Percentiles rank a stretch among this genome's conserved stretches.
Conservation (phyloP, 2,329 filamentous ascomycete genomes). For the Talaromyces sp. region DNA sequence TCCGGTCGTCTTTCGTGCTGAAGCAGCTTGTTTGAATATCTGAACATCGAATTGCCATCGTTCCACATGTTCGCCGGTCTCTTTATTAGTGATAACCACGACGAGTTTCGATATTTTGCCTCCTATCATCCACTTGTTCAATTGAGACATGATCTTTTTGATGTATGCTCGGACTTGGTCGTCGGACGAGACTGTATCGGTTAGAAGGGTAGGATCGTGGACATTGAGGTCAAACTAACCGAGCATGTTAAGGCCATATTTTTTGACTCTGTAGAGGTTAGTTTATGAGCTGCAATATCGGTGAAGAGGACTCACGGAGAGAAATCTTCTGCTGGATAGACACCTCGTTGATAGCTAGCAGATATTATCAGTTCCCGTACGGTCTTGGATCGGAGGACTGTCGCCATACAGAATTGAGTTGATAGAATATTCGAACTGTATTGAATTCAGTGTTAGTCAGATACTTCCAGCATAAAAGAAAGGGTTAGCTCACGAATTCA, state of each 20-base stretch:
- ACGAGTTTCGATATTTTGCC: conserved; percentile 97
- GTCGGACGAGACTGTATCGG: conserved; percentile 71
- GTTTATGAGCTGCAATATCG: not conserved
- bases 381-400: not conserved
- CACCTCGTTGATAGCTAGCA: conserved; percentile 70
- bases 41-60: conserved; percentile 93
- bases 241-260: conserved; percentile 98
- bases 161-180: conserved; percentile 99
- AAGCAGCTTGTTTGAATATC: conserved; percentile 52
- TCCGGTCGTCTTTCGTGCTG: conserved; percentile 34
- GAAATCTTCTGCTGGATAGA: conserved; percentile 93
- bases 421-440: conserved; percentile 87
- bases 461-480: conserved; percentile 35
- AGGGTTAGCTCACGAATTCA: conserved; percentile 68
- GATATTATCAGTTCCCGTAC: conserved; percentile 14
- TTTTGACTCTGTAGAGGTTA: conserved; percentile 64
- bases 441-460: not conserved
- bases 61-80: conserved; percentile 93
- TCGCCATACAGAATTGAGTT: conserved; percentile 79
- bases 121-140: conserved; percentile 95
- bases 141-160: conserved; percentile 97
- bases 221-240: conserved; percentile 44
- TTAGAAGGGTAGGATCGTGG: conserved; percentile 13
- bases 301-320: conserved; percentile 59
- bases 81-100: conserved; percentile 93